phyloP scores from a whole-genome alignment of 139 green algal species.

The Closterium sp. region DNA sequence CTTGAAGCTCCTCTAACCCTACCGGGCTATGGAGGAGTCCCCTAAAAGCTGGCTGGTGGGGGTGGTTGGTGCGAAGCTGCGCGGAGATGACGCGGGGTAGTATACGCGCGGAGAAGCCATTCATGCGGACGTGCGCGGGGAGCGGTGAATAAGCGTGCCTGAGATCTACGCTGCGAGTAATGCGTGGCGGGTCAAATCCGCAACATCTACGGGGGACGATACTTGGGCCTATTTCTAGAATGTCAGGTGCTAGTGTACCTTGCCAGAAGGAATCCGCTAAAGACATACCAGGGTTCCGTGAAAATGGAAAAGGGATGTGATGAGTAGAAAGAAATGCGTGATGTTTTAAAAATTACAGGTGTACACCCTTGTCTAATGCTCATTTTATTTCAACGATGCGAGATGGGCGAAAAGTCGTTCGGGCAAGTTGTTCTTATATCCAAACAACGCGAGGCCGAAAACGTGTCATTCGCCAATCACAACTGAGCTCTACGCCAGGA shows the following conservation, averaged over 20 bases:
- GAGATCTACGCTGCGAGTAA: not conserved
- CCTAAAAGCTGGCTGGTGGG: not conserved
- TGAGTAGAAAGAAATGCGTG: too few species aligned
- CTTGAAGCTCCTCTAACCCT: constrained; percentile 43
- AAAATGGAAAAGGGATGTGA: not conserved
- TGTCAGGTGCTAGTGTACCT: too few species aligned
- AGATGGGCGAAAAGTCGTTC: not conserved
- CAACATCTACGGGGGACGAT: too few species aligned
- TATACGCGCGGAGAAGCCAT: not conserved
- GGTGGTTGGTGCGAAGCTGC: not conserved
- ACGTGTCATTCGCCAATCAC: not conserved
- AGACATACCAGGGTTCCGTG: not conserved
- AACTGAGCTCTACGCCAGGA: not conserved
- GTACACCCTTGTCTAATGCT: too few species aligned
- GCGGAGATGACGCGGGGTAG: not conserved
- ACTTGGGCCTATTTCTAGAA: too few species aligned
- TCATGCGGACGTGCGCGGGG: not conserved
- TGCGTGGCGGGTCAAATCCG: not conserved
- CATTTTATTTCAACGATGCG: too few species aligned
- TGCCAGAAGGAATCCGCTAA: not conserved
- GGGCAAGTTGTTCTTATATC: not conserved
- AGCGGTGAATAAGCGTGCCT: not conserved
- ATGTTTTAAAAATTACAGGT: too few species aligned
- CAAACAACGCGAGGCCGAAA: not conserved
- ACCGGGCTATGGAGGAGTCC: not conserved